phyloP scores from a whole-genome alignment of 306 rosid genomes.

The apple (Malus domestica) region ASM211411v1 NC_041791.1:5199001-5199500 shows the following conservation, averaged over 20 bases:
- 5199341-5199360: constrained; percentile 96
- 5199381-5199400: constrained; percentile 93
- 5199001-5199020: constrained; percentile 80
- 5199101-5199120: constrained; percentile 20
- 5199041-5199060: constrained; percentile 96
- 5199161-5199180: constrained; percentile 90
- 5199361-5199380: constrained; percentile 86
- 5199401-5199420: constrained; percentile 86
- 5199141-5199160: constrained; percentile 99
- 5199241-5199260: background rate
- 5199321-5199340: constrained; percentile 68
- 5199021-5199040: constrained; percentile 73
- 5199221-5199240: constrained; percentile 46
- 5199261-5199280: constrained; percentile 10
- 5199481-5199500: constrained; percentile 64
- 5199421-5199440: constrained; percentile 14
- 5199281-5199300: constrained; percentile 5
- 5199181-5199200: constrained; percentile 83
- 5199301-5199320: constrained; percentile 15
- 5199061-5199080: constrained; percentile 28
- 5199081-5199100: constrained; percentile 9
- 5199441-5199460: constrained; percentile 11
- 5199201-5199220: constrained; percentile 95
- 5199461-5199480: constrained; percentile 13
- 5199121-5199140: constrained; percentile 83